Evolutionary conservation across 176 grass and related monocot species (phyloP).

Genomic region (Avena sativa): DNA sequence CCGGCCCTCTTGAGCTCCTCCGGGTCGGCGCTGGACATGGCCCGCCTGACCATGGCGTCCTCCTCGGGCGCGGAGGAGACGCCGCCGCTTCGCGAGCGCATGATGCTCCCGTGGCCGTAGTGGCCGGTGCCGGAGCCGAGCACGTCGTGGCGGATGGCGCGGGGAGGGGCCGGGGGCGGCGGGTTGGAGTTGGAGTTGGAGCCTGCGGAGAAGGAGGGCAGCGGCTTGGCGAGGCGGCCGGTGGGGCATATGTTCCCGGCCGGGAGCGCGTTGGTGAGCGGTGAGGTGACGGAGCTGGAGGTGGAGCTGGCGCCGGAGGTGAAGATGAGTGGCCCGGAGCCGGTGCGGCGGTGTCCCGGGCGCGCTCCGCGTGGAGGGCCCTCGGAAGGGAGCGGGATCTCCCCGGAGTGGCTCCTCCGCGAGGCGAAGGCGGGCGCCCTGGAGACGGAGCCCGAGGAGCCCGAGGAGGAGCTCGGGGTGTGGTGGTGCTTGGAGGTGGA

Average conservation of each 20-base stretch:
- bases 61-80: slow-evolving; percentile 32
- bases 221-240: slow-evolving; percentile 69
- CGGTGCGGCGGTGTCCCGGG: slow-evolving; percentile 80
- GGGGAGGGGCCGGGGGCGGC: slow-evolving; percentile 45
- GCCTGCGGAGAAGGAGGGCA: slow-evolving; percentile 37
- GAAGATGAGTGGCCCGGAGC: slow-evolving; percentile 83
- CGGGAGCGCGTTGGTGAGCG: slow-evolving; percentile 69
- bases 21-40: slow-evolving; percentile 67
- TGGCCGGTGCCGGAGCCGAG: slow-evolving; percentile 87
- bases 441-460: slow-evolving; percentile 75
- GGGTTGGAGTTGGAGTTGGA: slow-evolving; percentile 32
- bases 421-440: slow-evolving; percentile 51
- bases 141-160: slow-evolving; percentile 62
- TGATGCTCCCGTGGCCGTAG: slow-evolving; percentile 94
- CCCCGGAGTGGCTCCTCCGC: slow-evolving; percentile 77
- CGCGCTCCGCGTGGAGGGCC: neutral
- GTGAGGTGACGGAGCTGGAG: slow-evolving; percentile 77
- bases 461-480: slow-evolving; percentile 67
- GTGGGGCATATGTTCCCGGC: slow-evolving; percentile 91
- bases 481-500: slow-evolving; percentile 53
- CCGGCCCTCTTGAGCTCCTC: slow-evolving; percentile 90
- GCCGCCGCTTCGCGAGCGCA: slow-evolving; percentile 56
- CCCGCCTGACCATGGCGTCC: slow-evolving; percentile 59
- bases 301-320: slow-evolving; percentile 46
- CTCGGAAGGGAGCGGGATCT: slow-evolving; percentile 65